Conservation (phyloP, 1,284 basidiomycete genomes). For the Tilletia caries region DNA sequence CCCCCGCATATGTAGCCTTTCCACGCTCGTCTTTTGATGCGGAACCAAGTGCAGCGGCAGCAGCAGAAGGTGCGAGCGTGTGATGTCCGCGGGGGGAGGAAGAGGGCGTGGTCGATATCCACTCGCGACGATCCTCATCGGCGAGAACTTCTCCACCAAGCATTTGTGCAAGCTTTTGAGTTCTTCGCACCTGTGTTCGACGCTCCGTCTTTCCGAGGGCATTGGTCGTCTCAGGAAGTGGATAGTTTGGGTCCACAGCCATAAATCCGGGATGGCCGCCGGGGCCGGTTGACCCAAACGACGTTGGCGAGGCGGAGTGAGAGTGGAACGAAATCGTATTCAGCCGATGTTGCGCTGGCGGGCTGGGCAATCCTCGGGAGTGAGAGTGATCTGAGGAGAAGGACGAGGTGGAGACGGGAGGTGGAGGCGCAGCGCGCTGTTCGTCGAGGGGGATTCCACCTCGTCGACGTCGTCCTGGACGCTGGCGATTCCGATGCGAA, state of each 20-base stretch:
- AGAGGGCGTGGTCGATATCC: background rate
- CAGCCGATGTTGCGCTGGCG: background rate
- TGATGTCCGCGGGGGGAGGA: background rate
- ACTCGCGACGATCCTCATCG: background rate
- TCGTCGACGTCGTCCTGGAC: background rate
- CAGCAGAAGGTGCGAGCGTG: background rate
- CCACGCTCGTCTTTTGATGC: background rate
- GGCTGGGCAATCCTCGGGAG: background rate
- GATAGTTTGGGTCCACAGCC: background rate
- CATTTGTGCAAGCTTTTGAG: conserved; percentile 37
- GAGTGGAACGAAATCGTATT: background rate
- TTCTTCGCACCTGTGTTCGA: conserved; percentile 30
- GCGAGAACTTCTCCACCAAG: conserved; percentile 37
- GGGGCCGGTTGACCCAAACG: background rate
- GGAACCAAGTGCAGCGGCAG: background rate
- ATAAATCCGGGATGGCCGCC: background rate
- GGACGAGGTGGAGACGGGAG: background rate
- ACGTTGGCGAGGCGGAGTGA: background rate
- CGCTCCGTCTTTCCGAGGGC: conserved; percentile 26
- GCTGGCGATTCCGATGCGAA: background rate
- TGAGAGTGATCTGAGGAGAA: background rate
- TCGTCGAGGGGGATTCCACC: conserved; percentile 4
- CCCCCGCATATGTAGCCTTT: background rate
- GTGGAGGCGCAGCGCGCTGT: background rate
- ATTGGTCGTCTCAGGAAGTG: conserved; percentile 26